Evolutionary conservation across 345 rosid species (phyloP).

Genomic region (Lepidium sativum): DNA sequence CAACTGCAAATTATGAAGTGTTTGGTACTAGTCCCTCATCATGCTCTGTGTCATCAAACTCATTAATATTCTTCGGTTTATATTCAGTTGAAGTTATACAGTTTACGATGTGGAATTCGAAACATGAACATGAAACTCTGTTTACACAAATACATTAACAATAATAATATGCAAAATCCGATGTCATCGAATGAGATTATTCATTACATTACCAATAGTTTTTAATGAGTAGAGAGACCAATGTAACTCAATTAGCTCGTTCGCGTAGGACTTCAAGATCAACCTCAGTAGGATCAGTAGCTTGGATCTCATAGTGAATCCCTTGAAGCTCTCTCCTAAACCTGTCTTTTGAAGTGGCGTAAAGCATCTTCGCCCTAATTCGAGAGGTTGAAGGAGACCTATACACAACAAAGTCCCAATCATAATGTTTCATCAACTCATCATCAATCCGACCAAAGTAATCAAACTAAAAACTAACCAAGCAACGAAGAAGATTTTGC

Average conservation of each 20-base stretch:
- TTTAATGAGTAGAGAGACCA: background rate
- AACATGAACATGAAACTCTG: conserved; percentile 13
- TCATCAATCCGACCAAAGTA: background rate
- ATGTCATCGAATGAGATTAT: conserved; percentile 14
- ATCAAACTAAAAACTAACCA: conserved; percentile 33
- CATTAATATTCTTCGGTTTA: background rate
- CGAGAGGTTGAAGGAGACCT: conserved; percentile 71
- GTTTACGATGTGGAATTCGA: background rate
- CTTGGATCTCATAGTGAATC: conserved; percentile 76
- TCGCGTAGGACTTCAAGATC: conserved; percentile 59
- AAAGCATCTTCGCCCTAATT: conserved; percentile 67
- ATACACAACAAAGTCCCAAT: background rate
- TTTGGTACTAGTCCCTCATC: background rate
- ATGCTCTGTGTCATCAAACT: background rate
- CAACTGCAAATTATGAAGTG: background rate
- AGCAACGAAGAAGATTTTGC: conserved; percentile 76
- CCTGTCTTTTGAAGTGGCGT: conserved; percentile 63
- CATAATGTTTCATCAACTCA: background rate
- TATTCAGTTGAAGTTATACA: background rate
- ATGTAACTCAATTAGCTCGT: conserved; percentile 40
- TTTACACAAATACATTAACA: conserved; percentile 4
- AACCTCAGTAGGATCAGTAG: conserved; percentile 79
- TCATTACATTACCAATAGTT: conserved; percentile 19
- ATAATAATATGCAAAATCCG: conserved; percentile 6
- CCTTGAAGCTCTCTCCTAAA: conserved; percentile 70